These are phyloP conservation scores for Suillus fuscotomentosus DNA, from an alignment of 768 basidiomycete genomes.

Conservation along the genomic window DNA sequence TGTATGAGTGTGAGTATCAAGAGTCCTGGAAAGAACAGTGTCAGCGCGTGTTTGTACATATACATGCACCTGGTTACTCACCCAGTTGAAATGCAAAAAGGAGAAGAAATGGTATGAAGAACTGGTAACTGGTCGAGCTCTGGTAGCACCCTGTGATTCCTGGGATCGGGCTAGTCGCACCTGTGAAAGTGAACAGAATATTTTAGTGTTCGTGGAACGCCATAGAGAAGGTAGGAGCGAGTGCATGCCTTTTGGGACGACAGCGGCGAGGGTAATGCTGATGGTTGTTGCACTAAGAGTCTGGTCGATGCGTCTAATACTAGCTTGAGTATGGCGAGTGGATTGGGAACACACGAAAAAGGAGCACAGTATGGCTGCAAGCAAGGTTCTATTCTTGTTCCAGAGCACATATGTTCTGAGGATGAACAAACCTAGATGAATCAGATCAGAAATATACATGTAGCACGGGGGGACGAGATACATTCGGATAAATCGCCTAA, in stretches of 20 bases:
- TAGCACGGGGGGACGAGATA: background rate
- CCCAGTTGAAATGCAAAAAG: background rate
- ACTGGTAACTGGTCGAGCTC: background rate
- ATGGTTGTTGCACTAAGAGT: too few species aligned
- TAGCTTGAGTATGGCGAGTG: background rate
- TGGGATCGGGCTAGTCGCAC: background rate
- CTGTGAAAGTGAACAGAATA: background rate
- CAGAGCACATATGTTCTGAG: background rate
- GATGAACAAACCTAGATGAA: background rate
- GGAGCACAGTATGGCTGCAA: background rate
- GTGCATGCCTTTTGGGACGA: background rate
- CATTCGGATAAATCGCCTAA: background rate
- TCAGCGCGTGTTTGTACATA: background rate
- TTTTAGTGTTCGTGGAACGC: background rate
- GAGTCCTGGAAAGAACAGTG: background rate
- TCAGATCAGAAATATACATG: background rate
- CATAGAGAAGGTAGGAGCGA: background rate
- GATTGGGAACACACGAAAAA: background rate
- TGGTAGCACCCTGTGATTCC: background rate
- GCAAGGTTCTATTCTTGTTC: background rate
- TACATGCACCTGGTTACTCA: background rate
- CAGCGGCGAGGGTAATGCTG: too few species aligned
- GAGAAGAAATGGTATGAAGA: background rate
- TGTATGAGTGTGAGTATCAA: background rate
- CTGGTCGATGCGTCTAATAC: background rate